phyloP scores from a whole-genome alignment of 1,284 basidiomycete genomes.

The Psilocybe mexicana region DNA sequence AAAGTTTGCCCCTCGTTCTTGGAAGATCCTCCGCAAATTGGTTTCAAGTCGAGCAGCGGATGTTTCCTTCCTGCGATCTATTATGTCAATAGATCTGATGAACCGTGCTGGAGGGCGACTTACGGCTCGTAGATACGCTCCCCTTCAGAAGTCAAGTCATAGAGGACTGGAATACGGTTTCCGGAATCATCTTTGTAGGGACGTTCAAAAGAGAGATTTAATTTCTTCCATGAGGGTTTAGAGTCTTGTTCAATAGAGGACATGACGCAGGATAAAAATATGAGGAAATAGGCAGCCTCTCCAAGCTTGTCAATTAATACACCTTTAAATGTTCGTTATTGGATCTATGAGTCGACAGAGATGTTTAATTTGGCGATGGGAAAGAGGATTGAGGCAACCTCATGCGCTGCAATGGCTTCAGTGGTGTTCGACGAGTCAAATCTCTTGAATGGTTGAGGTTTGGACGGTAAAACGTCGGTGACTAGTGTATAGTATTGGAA shows the following conservation, averaged over 20 bases:
- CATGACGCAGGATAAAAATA: not conserved
- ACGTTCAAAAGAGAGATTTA: conserved; percentile 68
- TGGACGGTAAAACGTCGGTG: not conserved
- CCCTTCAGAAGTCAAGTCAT: conserved; percentile 72
- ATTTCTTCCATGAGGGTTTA: conserved; percentile 55
- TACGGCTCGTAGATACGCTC: conserved; percentile 70
- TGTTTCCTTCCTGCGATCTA: conserved; percentile 49
- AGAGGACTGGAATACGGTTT: conserved; percentile 56
- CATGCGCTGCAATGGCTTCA: too few species aligned
- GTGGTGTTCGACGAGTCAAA: too few species aligned
- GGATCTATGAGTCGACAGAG: too few species aligned
- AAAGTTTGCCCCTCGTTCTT: conserved; percentile 72
- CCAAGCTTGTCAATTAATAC: not conserved
- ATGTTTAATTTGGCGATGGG: too few species aligned
- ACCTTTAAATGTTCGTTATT: too few species aligned
- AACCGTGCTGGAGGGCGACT: conserved; percentile 26
- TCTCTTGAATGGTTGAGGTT: too few species aligned
- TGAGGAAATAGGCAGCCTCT: not conserved
- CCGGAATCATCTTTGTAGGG: conserved; percentile 78
- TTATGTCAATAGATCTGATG: conserved; percentile 13
- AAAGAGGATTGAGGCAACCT: too few species aligned
- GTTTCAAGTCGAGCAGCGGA: conserved; percentile 55
- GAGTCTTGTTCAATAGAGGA: conserved; percentile 24
- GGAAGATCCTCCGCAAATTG: conserved; percentile 67
- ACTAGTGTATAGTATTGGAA: not conserved